A percentile compares a stretch with the other conserved stretches of the same genome.
Conservation (phyloP, 148 eudicot species). For the Oxyria digyna region DNA sequence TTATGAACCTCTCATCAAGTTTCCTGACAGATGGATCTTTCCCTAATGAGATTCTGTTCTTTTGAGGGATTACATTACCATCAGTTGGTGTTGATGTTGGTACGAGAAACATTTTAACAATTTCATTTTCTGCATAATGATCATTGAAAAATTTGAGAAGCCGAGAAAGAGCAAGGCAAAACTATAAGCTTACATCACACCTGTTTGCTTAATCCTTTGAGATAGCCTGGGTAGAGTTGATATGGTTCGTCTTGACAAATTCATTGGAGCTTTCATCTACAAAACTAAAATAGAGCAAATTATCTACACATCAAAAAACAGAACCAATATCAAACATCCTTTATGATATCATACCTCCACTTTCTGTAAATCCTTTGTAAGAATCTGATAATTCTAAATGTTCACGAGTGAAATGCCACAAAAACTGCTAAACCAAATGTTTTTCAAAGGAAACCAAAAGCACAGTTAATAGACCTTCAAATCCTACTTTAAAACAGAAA, state of each 20-base stretch:
- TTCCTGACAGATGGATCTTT: constrained; percentile 30
- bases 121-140: constrained; percentile 55
- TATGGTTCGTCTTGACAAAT: constrained; percentile 19
- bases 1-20: constrained; percentile 78
- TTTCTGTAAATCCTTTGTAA: not conserved
- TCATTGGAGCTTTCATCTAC: constrained; percentile 1
- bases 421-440: not conserved
- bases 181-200: constrained; percentile 11
- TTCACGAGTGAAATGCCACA: not conserved
- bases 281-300: not conserved
- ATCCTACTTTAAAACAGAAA: no score
- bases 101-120: constrained; percentile 69
- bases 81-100: constrained; percentile 22
- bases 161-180: not conserved
- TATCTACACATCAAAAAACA: not conserved
- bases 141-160: not conserved
- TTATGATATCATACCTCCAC: not conserved
- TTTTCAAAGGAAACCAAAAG: no score
- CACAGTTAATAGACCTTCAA: no score
- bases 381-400: not conserved
- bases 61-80: constrained; percentile 21
- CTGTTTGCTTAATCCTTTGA: constrained; percentile 38
- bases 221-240: constrained; percentile 25
- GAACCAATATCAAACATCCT: not conserved
- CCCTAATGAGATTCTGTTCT: constrained; percentile 8